Evolutionary conservation across 768 basidiomycete genomes (phyloP).

Genomic region (Gelatoporia subvermispora): DNA sequence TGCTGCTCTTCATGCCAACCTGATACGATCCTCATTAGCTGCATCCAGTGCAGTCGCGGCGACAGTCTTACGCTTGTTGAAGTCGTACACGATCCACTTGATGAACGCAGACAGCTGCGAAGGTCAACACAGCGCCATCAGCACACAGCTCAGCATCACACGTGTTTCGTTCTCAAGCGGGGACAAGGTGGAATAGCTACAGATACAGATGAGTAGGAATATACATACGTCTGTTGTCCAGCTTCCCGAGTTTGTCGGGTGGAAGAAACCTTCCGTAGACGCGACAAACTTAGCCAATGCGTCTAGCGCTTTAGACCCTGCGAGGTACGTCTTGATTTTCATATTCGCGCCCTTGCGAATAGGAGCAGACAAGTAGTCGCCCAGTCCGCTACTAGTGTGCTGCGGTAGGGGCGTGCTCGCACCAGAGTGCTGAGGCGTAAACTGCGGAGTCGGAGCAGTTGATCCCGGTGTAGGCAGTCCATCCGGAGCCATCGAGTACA

Average conservation of each 20-base stretch:
- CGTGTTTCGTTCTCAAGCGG: not conserved
- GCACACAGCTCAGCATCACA: not conserved
- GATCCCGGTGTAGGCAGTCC: conserved; percentile 53
- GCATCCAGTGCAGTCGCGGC: too few species aligned
- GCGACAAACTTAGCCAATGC: conserved; percentile 81
- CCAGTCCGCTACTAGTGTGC: conserved; percentile 34
- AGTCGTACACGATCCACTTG: conserved; percentile 78
- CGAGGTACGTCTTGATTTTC: conserved; percentile 59
- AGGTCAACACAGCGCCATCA: conserved; percentile 2
- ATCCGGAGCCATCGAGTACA: conserved; percentile 82
- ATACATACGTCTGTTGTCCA: conserved; percentile 71
- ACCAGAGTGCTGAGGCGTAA: conserved; percentile 66
- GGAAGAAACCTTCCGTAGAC: conserved; percentile 87
- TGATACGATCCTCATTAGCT: conserved; percentile 16
- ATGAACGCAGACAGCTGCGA: conserved; percentile 75
- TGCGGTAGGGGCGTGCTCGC: conserved; percentile 52
- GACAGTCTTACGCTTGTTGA: conserved; percentile 63
- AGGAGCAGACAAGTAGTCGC: conserved; percentile 57
- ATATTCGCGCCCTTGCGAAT: conserved; percentile 41
- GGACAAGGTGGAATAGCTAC: conserved; percentile 6
- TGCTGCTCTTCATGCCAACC: conserved; percentile 78
- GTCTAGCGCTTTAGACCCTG: conserved; percentile 80
- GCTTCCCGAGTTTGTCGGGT: conserved; percentile 80
- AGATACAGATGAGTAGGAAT: conserved; percentile 8
- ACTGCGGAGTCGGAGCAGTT: conserved; percentile 63